Base-by-base conservation (phyloP, 1,284 basidiomycete genomes). In the Sporisorium reilianum region DNA sequence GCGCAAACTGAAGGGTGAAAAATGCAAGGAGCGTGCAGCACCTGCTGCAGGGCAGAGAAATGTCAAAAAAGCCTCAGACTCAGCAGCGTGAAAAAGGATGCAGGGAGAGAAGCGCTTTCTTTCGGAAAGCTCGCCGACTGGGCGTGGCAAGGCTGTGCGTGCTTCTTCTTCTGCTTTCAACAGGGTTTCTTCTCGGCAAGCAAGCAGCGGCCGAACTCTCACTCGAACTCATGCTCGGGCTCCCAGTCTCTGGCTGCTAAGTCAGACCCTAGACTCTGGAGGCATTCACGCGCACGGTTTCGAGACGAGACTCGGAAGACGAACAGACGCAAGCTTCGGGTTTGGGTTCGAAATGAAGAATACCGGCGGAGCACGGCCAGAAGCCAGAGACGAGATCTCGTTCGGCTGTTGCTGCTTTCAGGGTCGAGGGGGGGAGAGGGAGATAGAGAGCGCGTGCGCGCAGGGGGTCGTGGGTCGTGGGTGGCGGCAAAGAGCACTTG, bases 1-100 rank as follows among this genome's bases (percentile, higher is more conserved):
- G 55, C 55, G 55, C 55, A 56, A 46, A 22, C n/a, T 25, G 55
- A 56, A 56, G 55, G 55, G 55, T 30, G 20, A 25, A 44, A 34
- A 22, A 42, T 46, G 46, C 44, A 49, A 40, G 38, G 46, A 40
- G 38, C 34, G 42, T 53, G 60, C 53, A 50, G 26, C 55, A 26
- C 22, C 42, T 34, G 23, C 45, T 40, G 41, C 55, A 49, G 25
- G 26, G 22, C 14, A n/a, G 23, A 26, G 25, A 46, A 23, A 36
- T 36, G 18, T 16, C 45, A 28, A n/a, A n/a, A n/a, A n/a, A n/a
- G n/a, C n/a, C n/a, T n/a, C n/a, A n/a, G n/a, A n/a, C n/a, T n/a
- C 12, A 23, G 26, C 60, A 49, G 32, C 42, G 54, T 59, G 57
- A 44, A 44, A 55, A 12, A n/a, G 23, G 32, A 32, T 44, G 42